Percentiles rank a stretch among this genome's conserved stretches.
These are phyloP conservation scores for Phytophthora macrochlamydospora DNA, from an alignment of 352 stramenopile species.

Conservation along the genomic window DNA sequence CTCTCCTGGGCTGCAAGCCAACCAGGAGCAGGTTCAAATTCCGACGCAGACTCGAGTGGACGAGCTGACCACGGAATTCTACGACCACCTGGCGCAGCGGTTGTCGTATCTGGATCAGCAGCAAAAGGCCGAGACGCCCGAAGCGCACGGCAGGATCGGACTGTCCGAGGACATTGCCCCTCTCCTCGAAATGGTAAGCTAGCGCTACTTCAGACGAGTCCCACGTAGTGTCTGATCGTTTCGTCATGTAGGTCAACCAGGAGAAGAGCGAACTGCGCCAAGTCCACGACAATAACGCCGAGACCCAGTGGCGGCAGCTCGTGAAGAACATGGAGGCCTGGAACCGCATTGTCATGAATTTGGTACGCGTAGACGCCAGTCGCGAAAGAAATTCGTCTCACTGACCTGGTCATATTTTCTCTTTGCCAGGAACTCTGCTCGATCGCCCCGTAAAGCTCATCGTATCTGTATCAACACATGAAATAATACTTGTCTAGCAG, in stretches of 20 bases:
- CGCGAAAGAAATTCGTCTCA: not conserved
- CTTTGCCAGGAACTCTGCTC: constrained; percentile 30
- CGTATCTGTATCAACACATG: too few species aligned
- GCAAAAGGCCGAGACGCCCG: constrained; percentile 16
- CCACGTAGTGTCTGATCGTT: not conserved
- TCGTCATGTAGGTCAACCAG: constrained; percentile 39
- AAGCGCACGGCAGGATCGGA: constrained; percentile 14
- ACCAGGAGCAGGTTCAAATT: constrained; percentile 69
- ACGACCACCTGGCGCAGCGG: constrained; percentile 55
- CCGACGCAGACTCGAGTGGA: constrained; percentile 65
- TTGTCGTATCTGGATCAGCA: constrained; percentile 42
- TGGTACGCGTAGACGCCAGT: constrained; percentile 36
- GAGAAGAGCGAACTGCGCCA: constrained; percentile 46
- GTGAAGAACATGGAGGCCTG: constrained; percentile 88
- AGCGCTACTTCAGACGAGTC: not conserved
- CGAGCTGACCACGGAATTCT: constrained; percentile 64
- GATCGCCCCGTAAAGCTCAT: too few species aligned
- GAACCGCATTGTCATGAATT: constrained; percentile 86
- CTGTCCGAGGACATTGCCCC: constrained; percentile 31
- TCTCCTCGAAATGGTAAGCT: constrained; percentile 59
- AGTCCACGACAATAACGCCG: constrained; percentile 38
- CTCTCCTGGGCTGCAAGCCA: constrained; percentile 52
- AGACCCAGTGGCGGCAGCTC: constrained; percentile 76
- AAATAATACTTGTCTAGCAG: too few species aligned
- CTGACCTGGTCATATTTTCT: constrained; percentile 2